These are phyloP conservation scores for Colletotrichum magnum DNA, from an alignment of 2,329 filamentous ascomycete genomes.

Conservation along the genomic window DNA sequence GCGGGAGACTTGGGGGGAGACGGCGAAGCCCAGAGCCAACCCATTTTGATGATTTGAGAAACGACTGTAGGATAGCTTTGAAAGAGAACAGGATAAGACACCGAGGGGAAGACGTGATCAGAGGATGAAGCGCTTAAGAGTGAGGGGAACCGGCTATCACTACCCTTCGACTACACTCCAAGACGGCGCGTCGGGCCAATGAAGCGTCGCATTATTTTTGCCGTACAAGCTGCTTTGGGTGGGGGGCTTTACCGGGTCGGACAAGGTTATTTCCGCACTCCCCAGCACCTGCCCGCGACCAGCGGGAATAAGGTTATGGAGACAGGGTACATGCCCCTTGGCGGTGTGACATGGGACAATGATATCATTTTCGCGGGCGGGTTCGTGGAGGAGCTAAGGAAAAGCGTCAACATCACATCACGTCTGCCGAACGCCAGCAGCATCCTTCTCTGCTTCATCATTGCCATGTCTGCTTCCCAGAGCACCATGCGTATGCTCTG, in stretches of 20 bases:
- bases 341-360: constrained; percentile 26
- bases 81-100: no score
- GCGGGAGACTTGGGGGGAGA: constrained; percentile 49
- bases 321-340: constrained; percentile 12
- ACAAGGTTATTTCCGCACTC: constrained; percentile 26
- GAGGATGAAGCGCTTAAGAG: constrained; percentile 13
- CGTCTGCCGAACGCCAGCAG: neutral
- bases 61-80: neutral
- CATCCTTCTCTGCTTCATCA: neutral
- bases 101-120: neutral
- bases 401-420: neutral
- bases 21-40: constrained; percentile 72
- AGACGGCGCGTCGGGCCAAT: constrained; percentile 36
- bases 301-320: constrained; percentile 25
- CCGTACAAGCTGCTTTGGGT: constrained; percentile 6
- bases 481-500: constrained; percentile 23
- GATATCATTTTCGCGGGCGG: constrained; percentile 35
- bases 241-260: constrained; percentile 32
- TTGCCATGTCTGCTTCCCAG: neutral
- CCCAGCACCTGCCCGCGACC: neutral
- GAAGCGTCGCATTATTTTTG: constrained; percentile 38
- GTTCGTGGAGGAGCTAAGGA: constrained; percentile 21
- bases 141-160: constrained; percentile 36
- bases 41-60: constrained; percentile 60
- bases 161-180: constrained; percentile 34